Percentiles rank a stretch among this genome's conserved stretches.
Evolutionary conservation across 495 filamentous ascomycete species (phyloP).

Genomic region (Penicillium angulare): DNA sequence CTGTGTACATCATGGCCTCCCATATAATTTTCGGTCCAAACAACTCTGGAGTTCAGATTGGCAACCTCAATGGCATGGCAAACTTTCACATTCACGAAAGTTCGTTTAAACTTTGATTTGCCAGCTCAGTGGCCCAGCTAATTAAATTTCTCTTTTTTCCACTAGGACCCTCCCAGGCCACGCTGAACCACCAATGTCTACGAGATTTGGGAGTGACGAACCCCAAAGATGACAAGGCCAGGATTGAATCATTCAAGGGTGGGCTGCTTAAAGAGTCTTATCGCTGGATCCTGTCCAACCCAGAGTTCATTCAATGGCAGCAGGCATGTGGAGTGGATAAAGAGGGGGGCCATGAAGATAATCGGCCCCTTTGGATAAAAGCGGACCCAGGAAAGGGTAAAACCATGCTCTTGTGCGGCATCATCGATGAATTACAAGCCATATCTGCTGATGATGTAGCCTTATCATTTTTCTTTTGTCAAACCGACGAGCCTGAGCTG

Average conservation of each 20-base stretch:
- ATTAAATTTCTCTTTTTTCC: no score
- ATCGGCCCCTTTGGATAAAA: conserved; percentile 24
- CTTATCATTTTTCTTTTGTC: conserved; percentile 50
- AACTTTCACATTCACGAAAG: no score
- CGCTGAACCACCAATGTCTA: conserved; percentile 3
- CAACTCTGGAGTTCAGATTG: no score
- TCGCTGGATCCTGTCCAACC: conserved; percentile 41
- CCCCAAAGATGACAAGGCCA: conserved; percentile 37
- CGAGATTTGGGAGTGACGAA: conserved; percentile 26
- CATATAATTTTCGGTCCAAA: no score
- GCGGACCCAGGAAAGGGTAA: conserved; percentile 33
- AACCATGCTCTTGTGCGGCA: conserved; percentile 42
- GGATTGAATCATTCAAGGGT: conserved; percentile 23
- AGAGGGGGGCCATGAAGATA: no score
- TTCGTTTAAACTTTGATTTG: no score
- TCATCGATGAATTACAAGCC: conserved; percentile 35
- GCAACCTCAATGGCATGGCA: no score
- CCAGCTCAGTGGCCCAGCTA: no score
- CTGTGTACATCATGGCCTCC: no score
- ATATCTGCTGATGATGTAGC: not conserved
- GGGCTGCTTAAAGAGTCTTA: conserved; percentile 40
- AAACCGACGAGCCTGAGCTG: conserved; percentile 31
- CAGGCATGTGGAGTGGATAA: no score
- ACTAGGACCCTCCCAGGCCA: no score
- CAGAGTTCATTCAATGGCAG: conserved; percentile 29